Evolutionary conservation across 345 rosid species (phyloP).

Genomic region (Hibiscus syriacus): DNA sequence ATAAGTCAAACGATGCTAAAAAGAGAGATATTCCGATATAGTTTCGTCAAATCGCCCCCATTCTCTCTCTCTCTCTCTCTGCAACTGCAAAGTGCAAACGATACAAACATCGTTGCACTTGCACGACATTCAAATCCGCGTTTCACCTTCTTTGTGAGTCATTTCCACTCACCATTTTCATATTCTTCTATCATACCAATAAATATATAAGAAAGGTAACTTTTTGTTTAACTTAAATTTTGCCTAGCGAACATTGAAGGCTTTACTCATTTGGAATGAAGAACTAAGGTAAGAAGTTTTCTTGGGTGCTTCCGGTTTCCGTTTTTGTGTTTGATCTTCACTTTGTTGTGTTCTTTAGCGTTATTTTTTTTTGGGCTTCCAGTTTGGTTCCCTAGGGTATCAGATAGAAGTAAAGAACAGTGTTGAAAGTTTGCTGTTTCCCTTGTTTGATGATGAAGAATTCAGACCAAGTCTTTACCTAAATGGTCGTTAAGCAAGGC

Average conservation of each 20-base stretch:
- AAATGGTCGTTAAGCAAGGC: conserved; percentile 88
- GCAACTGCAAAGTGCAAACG: background rate
- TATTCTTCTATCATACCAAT: background rate
- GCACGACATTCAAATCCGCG: conserved; percentile 1
- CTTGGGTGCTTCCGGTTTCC: background rate
- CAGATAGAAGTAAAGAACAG: too few species aligned
- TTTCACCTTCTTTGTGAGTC: background rate
- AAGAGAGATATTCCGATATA: too few species aligned
- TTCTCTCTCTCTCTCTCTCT: background rate
- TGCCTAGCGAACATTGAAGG: background rate
- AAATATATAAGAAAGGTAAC: background rate
- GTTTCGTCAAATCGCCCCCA: too few species aligned
- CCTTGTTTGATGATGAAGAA: background rate
- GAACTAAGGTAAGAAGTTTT: conserved; percentile 1
- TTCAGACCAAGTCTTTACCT: background rate
- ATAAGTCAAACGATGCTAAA: too few species aligned
- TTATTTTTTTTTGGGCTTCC: background rate
- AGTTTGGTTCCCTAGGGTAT: background rate
- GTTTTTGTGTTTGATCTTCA: background rate
- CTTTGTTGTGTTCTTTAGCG: background rate
- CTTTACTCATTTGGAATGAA: background rate
- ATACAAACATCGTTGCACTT: background rate
- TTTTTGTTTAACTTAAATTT: background rate
- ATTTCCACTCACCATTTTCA: background rate
- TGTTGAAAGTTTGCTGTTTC: background rate